Evolutionary conservation across 352 stramenopile species (phyloP).

Genomic region (Phytophthora ramorum): DNA sequence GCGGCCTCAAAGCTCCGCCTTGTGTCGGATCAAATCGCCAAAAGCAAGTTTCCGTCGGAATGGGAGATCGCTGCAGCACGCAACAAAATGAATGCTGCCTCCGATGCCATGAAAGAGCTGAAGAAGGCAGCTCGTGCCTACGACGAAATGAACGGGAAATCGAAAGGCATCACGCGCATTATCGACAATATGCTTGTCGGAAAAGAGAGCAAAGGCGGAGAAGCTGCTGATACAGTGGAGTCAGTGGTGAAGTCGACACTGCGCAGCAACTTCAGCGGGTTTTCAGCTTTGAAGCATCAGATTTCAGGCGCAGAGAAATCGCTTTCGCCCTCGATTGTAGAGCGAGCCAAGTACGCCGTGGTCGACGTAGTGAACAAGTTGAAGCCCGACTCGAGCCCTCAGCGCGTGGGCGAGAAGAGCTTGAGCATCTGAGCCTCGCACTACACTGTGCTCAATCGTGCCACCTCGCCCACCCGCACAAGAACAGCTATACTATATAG

Average conservation of each 20-base stretch:
- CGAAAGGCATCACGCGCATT: constrained; percentile 26
- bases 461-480: no score
- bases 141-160: constrained; percentile 32
- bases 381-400: constrained; percentile 5
- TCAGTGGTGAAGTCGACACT: constrained; percentile 30
- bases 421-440: constrained; percentile 11
- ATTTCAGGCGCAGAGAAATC: constrained; percentile 26
- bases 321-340: constrained; percentile 19
- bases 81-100: constrained; percentile 16
- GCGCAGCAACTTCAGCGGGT: constrained; percentile 23
- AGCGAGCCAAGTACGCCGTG: constrained; percentile 27
- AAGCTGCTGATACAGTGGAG: constrained; percentile 25
- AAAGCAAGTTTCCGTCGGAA: constrained; percentile 15
- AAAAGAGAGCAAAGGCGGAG: constrained; percentile 13
- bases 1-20: constrained; percentile 17
- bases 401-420: background rate
- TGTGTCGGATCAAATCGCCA: constrained; percentile 22
- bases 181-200: constrained; percentile 30
- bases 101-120: constrained; percentile 22
- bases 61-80: constrained; percentile 25
- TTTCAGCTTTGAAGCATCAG: constrained; percentile 28
- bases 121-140: constrained; percentile 28
- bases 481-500: no score
- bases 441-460: constrained; percentile 2
- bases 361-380: constrained; percentile 28